Evolutionary conservation across 768 basidiomycete species (phyloP).

Genomic region (Cubamyces lactineus): DNA sequence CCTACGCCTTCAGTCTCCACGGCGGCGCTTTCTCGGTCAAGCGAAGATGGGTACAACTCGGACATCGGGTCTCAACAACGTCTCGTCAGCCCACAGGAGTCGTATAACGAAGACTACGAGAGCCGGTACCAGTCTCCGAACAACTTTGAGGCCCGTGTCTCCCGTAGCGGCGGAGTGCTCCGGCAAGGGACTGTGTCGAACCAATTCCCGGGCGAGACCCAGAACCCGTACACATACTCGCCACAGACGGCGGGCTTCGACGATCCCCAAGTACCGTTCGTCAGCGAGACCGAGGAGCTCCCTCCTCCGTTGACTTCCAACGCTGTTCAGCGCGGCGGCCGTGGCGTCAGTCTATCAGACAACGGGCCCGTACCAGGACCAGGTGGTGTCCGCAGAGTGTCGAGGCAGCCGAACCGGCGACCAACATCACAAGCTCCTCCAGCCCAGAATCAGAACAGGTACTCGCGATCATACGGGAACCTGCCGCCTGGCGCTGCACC

Average conservation of each 20-base stretch:
- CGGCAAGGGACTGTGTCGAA: conserved; percentile 42
- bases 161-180: conserved; percentile 43
- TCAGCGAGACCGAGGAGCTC: conserved; percentile 43
- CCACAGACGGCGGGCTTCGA: conserved; percentile 41
- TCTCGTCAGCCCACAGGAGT: conserved; percentile 40
- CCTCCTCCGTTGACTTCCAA: conserved; percentile 19
- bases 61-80: conserved; percentile 49
- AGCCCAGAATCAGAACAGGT: conserved; percentile 71
- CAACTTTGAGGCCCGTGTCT: conserved; percentile 45
- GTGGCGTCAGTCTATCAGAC: conserved; percentile 82
- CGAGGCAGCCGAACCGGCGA: conserved; percentile 60
- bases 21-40: conserved; percentile 46
- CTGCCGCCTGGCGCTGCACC: conserved; percentile 80
- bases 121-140: conserved; percentile 20
- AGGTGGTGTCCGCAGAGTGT: conserved; percentile 79
- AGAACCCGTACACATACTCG: conserved; percentile 61
- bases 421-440: conserved; percentile 61
- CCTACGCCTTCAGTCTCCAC: conserved; percentile 45
- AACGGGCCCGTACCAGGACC: conserved; percentile 80
- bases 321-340: conserved; percentile 28
- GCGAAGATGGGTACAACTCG: conserved; percentile 44
- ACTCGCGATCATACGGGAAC: conserved; percentile 61
- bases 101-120: conserved; percentile 26
- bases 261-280: conserved; percentile 35
- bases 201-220: conserved; percentile 50